Evolutionary conservation across 768 basidiomycete genomes (phyloP), one percentile per base, ranked within the genome.

Genomic region (Russula emetica): DNA sequence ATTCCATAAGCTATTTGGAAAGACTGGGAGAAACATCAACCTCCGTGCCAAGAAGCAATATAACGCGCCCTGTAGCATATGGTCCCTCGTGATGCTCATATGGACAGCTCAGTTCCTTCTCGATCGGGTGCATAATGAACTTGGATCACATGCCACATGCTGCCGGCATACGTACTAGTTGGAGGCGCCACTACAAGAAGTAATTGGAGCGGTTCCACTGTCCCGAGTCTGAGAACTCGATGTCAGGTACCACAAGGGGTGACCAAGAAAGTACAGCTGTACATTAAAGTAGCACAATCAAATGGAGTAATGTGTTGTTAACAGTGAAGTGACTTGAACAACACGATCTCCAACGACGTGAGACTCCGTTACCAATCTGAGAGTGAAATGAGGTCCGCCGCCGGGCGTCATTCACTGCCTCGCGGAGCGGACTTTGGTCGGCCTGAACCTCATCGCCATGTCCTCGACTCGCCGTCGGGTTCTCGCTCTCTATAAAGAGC

Each of bases 401-500:
- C 9, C 8, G 32, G 32, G 11, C n/a, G n/a, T 44, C 20, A 9
- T 8, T n/a, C 24, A 24, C 14, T 14, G 22, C 24, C 49, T 50
- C 16, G 22, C 47, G n/a, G n/a, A n/a, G n/a, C n/a, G 49, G 49
- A 50, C 49, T 18, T 50, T 28, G 5, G 32, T 32, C 32, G 32
- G 20, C 53, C 24, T 13, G 22, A 50, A 50, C 24, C 14, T 22
- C 52, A 11, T 5, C 58, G 14, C 28, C 14, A 64, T 64, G 63
- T 40, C 75, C 62, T 73, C 78, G 22, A 80, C 82, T 50, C 83
- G 90, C 28, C 73, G 84, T 49, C 82, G 89, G 40, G 88, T 84
- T 1, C 75, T 92, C 8, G 80, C 84, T 0, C 76, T 93, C 34
- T 94, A 93, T 78, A 94, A 92, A 71, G 89, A 92, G 71, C 80